Evolutionary conservation across 2,329 filamentous ascomycete species (phyloP), one percentile per base, ranked within the genome.

Genomic region (Colletotrichum sp.): DNA sequence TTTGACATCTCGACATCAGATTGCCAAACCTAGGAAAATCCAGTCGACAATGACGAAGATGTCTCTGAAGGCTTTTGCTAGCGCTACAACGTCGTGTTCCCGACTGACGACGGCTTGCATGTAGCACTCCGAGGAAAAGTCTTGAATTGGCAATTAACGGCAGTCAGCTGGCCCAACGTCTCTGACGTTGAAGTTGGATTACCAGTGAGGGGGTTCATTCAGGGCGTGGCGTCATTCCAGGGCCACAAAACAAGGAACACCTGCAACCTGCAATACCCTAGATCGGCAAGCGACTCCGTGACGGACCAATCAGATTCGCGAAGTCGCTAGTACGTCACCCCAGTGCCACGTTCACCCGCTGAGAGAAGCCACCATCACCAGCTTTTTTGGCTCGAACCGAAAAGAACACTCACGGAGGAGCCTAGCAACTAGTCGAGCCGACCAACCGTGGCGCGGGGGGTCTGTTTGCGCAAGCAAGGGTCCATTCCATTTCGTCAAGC

Each of bases 201-300:
- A 44, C 49, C 44, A 21, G 26, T 32, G 63, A 39, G 55, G 55
- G 73, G 72, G 73, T 34, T 65, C 62, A 34, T 60, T 36, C 59
- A 74, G 36, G 70, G 71, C 74, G 71, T 76, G 65, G 70, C 74
- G 74, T 76, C 74, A 76, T 76, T 65, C 44, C 65, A 65, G 59
- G 39, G 60, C 74, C 64, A 74, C 70, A 74, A 76, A 76, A 76
- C 74, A 76, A 65, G 74, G 65, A 76, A 76, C 26, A 60, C 32
- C 26, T 65, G 70, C 70, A 59, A 69, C 70, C 70, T 68, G 73
- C 73, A 73, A 64, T 73, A 49, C 64, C 73, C 70, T 68, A 52
- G 70, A 76, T 65, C 74, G 74, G 57, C 74, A 60, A 44, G 34
- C 70, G 49, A 74, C 34, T 32, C 65, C 18, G 59, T 21, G 26